Base-by-base conservation (phyloP, 2,329 filamentous ascomycete genomes). In the Pseudopyricularia javanii region DNA sequence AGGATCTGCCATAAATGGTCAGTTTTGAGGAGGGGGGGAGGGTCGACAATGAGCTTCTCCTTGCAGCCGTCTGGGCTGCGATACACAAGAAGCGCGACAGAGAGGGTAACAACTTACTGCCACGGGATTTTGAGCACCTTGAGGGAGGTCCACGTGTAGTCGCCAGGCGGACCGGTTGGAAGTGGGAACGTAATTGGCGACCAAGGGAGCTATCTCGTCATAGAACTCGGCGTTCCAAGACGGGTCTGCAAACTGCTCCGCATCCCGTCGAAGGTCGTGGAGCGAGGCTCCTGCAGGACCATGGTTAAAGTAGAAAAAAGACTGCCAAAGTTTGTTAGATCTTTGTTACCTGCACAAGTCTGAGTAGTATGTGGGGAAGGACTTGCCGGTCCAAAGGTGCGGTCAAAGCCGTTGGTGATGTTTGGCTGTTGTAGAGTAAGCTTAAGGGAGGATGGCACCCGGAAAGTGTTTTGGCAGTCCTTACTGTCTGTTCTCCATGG, bases 301-400 rank as follows among this genome's bases (percentile, higher is more conserved):
- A 51, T 73, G 73, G 63, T 83, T 85, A 68, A 84, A 85, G 59
- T 82, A 71, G 59, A 76, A 84, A 59, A 75, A 83, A 61, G 78
- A 74, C 56, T 50, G 24, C 3, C 7, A 45, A 26, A 14, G 8
- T 3, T 45, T 12, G 22, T 45, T 26, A 45, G 40, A 9, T 15
- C 7, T 4, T 15, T 12, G n/a, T 15, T 7, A 3, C 24, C 28
- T 20, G 14, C 11, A 4, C 7, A 45, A 12, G 22, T 20, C 4
- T 30, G 4, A 9, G 28, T 30, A 30, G 9, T 5, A 30, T 30
- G 28, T 30, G 28, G 14, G 20, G 24, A 45, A 45, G 20, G 14
- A 34, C 48, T 50, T 22, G 32, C 48, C 17, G 80, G 81, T 1
- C 82, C 82, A 59, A 83, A 83, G 0, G 81, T 84, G 2, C 80